Evolutionary conservation across 768 basidiomycete genomes (phyloP).

Genomic region (Gymnopilus dilepis): DNA sequence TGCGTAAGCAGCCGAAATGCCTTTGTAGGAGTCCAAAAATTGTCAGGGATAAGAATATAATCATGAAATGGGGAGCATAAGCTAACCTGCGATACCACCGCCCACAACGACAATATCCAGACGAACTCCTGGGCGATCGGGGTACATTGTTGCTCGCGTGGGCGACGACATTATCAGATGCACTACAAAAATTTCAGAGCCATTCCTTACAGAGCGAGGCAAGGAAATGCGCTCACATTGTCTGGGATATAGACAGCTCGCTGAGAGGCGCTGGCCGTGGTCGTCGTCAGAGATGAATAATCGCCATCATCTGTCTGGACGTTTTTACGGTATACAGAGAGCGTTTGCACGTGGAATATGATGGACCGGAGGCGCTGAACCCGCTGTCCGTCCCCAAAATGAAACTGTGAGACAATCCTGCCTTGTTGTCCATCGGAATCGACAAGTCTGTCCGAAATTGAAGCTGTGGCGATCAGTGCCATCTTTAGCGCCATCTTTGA

Average conservation of each 20-base stretch:
- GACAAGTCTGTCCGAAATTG: not conserved
- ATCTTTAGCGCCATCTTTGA: not conserved
- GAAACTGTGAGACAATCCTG: constrained; percentile 3
- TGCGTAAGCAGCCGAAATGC: constrained; percentile 59
- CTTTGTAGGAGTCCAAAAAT: constrained; percentile 37
- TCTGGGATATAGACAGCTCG: not conserved
- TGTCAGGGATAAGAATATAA: too few relatives aligned
- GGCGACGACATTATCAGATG: not conserved
- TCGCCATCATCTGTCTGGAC: not conserved
- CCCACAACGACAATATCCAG: constrained; percentile 48
- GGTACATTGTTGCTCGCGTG: not conserved
- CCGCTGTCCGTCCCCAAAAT: too few relatives aligned
- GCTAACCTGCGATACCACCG: constrained; percentile 49
- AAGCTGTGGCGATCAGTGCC: not conserved
- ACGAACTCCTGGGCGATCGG: constrained; percentile 16
- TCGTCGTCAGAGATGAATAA: not conserved
- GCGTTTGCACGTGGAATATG: not conserved
- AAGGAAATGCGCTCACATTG: not conserved
- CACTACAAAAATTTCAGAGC: not conserved
- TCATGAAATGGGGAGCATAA: not conserved
- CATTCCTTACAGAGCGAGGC: too few relatives aligned
- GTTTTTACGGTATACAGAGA: not conserved
- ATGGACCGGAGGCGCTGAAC: not conserved
- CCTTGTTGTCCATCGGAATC: not conserved
- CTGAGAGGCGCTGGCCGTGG: not conserved